These are phyloP conservation scores for Fragaria ananassa DNA, from an alignment of 306 rosid species.

Conservation along the genomic window DNA sequence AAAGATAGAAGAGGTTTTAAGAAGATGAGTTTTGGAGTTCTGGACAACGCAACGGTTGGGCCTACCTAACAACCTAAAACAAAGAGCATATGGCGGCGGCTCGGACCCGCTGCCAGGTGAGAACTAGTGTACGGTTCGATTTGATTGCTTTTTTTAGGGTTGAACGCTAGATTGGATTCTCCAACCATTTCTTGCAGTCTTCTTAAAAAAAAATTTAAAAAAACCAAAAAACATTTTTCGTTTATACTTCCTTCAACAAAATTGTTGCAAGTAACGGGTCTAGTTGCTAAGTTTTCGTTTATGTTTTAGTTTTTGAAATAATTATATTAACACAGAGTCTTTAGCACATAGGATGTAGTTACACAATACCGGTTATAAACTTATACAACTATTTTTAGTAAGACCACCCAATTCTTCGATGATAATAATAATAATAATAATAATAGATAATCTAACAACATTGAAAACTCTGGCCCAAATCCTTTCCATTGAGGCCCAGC, in stretches of 20 bases:
- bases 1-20: background rate
- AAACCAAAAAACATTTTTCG: no score
- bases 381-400: conserved; percentile 35
- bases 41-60: conserved; percentile 1
- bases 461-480: background rate
- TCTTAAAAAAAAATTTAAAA: no score
- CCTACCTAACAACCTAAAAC: background rate
- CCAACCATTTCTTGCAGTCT: no score
- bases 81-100: background rate
- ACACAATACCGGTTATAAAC: no score
- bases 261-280: no score
- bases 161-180: background rate
- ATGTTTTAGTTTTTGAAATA: no score
- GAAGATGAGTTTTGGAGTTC: background rate
- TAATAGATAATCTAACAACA: conserved; percentile 34
- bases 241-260: no score
- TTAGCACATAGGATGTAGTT: no score
- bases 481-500: background rate
- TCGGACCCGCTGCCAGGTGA: background rate
- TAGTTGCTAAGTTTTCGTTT: no score
- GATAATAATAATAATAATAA: no score
- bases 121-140: no score
- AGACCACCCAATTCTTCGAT: background rate
- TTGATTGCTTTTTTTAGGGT: background rate
- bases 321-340: no score